Conservation (phyloP, 495 filamentous ascomycete genomes). For the Penicillium lagena region DNA sequence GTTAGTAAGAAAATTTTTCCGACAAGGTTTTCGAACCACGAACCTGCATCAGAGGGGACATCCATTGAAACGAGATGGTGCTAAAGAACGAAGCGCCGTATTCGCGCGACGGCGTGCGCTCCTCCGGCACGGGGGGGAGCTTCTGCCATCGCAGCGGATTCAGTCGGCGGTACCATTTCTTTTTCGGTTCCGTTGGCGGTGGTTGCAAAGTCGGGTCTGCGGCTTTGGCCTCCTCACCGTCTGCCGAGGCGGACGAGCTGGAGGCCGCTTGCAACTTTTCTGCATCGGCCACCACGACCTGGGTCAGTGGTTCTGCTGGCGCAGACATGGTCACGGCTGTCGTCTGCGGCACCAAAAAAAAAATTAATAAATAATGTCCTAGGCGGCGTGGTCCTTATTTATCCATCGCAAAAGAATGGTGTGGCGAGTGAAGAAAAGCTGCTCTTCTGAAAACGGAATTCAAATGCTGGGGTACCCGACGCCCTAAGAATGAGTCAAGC, state of each 20-base stretch:
- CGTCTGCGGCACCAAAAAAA: no score
- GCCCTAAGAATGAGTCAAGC: no score
- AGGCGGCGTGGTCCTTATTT: no score
- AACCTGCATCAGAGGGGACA: conserved; percentile 50
- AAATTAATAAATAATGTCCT: no score
- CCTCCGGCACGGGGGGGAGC: conserved; percentile 47
- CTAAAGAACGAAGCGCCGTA: conserved; percentile 49
- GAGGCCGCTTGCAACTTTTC: conserved; percentile 10
- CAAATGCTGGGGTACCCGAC: neutral
- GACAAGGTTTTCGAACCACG: neutral
- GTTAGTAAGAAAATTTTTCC: neutral
- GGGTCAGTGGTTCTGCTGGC: conserved; percentile 10
- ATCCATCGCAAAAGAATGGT: no score
- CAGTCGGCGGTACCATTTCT: conserved; percentile 46
- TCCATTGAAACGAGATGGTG: conserved; percentile 54
- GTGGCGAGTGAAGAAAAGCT: neutral
- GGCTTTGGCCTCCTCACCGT: conserved; percentile 13
- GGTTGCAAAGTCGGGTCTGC: conserved; percentile 4
- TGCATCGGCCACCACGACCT: conserved; percentile 10
- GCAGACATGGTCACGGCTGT: conserved; percentile 7
- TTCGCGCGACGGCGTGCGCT: conserved; percentile 44
- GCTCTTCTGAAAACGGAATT: conserved; percentile 5
- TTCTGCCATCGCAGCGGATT: conserved; percentile 49
- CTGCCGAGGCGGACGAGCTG: conserved; percentile 5
- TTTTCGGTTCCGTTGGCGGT: conserved; percentile 11